These are phyloP conservation scores for Dendrocalamus latiflorus DNA, from an alignment of 202 grass and related monocot genomes.

Conservation along the genomic window DNA sequence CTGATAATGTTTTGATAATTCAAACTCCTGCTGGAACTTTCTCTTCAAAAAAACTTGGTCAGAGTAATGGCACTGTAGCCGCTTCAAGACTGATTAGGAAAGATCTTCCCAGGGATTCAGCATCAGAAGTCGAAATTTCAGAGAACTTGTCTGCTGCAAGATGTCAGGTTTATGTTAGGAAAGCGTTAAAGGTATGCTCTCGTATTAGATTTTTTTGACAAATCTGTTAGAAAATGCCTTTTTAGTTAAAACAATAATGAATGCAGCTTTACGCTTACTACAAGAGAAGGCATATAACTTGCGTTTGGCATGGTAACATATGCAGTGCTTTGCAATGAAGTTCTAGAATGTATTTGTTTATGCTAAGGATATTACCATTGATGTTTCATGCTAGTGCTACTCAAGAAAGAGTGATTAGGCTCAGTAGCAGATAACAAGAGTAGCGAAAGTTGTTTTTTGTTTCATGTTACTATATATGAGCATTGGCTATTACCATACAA, in stretches of 20 bases:
- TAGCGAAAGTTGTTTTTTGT: background rate
- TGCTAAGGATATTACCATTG: background rate
- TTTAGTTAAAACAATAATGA: background rate
- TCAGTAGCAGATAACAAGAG: conserved; percentile 7
- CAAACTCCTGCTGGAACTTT: conserved; percentile 86
- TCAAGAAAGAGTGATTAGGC: background rate
- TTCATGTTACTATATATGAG: background rate
- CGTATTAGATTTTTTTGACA: conserved; percentile 9
- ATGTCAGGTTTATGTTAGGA: conserved; percentile 70
- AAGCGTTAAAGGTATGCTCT: conserved; percentile 61
- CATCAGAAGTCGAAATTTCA: conserved; percentile 27
- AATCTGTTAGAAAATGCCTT: conserved; percentile 1
- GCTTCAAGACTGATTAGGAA: conserved; percentile 87
- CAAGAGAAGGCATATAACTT: background rate
- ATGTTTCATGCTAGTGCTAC: conserved; percentile 1
- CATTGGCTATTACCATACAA: background rate
- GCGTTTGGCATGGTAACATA: background rate
- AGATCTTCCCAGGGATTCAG: conserved; percentile 48
- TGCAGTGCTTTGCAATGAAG: background rate
- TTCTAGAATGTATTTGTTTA: background rate
- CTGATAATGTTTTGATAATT: conserved; percentile 95
- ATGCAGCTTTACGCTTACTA: background rate
- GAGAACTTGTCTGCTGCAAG: conserved; percentile 57
- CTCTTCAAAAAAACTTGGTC: conserved; percentile 86
- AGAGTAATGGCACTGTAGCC: conserved; percentile 52